phyloP scores from a whole-genome alignment of 2,329 filamentous ascomycete species.

The Sporothrix dimorphospora region DNA sequence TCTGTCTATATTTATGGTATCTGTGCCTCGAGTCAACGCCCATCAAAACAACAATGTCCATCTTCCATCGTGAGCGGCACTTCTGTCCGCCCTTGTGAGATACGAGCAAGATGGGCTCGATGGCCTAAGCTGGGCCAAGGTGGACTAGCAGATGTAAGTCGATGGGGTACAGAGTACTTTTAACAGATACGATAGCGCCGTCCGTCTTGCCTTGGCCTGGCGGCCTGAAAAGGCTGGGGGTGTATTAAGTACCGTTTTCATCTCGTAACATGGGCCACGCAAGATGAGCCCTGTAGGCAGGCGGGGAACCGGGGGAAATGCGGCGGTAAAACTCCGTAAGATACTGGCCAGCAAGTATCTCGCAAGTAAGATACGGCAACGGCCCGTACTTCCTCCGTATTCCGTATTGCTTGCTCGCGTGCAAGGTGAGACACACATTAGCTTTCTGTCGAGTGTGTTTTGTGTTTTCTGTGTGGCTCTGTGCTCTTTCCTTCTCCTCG shows the following conservation, averaged over 20 bases:
- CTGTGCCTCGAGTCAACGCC: too few relatives aligned
- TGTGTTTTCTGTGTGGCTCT: not conserved
- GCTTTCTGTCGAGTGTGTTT: not conserved
- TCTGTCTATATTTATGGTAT: too few relatives aligned
- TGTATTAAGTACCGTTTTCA: too few relatives aligned
- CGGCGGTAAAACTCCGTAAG: too few relatives aligned
- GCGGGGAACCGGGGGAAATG: too few relatives aligned
- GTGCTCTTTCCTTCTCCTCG: not conserved
- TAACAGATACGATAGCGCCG: constrained; percentile 2
- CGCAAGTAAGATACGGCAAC: not conserved
- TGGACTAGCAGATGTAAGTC: not conserved
- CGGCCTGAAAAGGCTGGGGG: not conserved
- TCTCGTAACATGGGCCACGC: not conserved
- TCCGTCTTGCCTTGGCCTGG: not conserved
- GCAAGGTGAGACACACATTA: not conserved
- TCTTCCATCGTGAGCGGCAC: not conserved
- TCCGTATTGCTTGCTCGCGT: not conserved
- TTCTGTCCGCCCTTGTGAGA: not conserved
- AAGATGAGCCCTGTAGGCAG: not conserved
- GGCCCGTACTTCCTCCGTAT: constrained; percentile 1
- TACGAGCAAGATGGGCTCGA: not conserved
- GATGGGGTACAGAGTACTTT: not conserved
- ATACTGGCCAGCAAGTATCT: too few relatives aligned
- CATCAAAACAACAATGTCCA: too few relatives aligned
- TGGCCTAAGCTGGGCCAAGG: not conserved